Percentiles rank a stretch among this genome's conserved stretches.
Conservation (phyloP, 768 basidiomycete genomes). For the Pulveroboletus sp. region DNA sequence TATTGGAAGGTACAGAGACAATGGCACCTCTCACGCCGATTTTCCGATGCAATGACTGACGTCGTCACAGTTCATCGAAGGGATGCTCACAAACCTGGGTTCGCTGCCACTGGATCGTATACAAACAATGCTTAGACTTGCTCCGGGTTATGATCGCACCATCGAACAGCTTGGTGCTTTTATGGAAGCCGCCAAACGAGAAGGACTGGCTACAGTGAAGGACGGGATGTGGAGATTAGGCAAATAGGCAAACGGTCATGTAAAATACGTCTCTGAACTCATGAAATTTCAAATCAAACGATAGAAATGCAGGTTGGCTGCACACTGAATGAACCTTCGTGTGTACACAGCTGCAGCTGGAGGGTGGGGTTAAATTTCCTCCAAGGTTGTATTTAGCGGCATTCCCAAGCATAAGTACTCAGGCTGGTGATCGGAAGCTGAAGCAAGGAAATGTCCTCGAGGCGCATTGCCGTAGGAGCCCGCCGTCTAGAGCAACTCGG, state of each 20-base stretch:
- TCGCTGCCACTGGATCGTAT: slow-evolving; percentile 75
- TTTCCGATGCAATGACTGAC: slow-evolving; percentile 3
- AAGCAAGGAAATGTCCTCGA: too few relatives aligned
- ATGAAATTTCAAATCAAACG: too few relatives aligned
- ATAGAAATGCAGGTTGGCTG: too few relatives aligned
- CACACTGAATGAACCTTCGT: too few relatives aligned
- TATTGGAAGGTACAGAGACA: slow-evolving; percentile 70
- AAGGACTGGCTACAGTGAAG: slow-evolving; percentile 66
- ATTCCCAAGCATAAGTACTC: too few relatives aligned
- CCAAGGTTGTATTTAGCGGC: too few relatives aligned
- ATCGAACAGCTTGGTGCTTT: slow-evolving; percentile 75
- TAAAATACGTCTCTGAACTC: neutral
- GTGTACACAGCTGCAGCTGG: too few relatives aligned
- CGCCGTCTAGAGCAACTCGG: too few relatives aligned
- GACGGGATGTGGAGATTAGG: slow-evolving; percentile 69
- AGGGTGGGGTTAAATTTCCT: too few relatives aligned
- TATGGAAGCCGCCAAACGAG: slow-evolving; percentile 75
- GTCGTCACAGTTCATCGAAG: slow-evolving; percentile 69
- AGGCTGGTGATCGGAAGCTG: too few relatives aligned
- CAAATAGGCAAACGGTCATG: slow-evolving; percentile 8
- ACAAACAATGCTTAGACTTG: slow-evolving; percentile 82
- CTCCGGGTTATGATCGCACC: slow-evolving; percentile 76
- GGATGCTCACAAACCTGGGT: slow-evolving; percentile 87
- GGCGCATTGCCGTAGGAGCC: too few relatives aligned
- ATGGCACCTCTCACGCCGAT: too few relatives aligned